Evolutionary conservation across 495 filamentous ascomycete genomes (phyloP), one percentile per base, ranked within the genome.

Genomic region (Penicillium psychrofluorescens): DNA sequence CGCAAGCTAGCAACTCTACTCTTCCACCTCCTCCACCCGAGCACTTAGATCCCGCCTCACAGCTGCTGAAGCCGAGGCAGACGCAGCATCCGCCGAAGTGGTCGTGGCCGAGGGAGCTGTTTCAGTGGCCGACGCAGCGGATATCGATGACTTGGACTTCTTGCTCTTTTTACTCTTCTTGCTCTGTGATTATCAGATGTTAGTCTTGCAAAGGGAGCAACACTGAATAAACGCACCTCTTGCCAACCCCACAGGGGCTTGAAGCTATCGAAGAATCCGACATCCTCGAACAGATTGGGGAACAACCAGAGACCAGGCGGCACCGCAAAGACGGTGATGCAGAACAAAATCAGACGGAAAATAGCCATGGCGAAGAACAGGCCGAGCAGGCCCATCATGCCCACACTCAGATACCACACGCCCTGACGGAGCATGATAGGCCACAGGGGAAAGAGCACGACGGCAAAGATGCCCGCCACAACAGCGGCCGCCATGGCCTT

Each of bases 361-460:
- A 99, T 91, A 0, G 91, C 83, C 91, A 99, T 96, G 54, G 80
- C 85, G 66, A 99, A 95, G 80, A 99, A 99, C 41, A 95, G 65
- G 29, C 88, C 94, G 33, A 99, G 79, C 41, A 97, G 74, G 16
- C 88, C 87, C 55, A 97, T 74, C 81, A 92, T 88, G 35, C 81
- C 91, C 77, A 96, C 95, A 70, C 85, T 91, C 38, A 97, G 75
- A 67, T 99, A 97, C 87, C 95, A 99, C 29, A 96, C 94, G 29
- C 94, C 92, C 50, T 91, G 80, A 51, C 94, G 77, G 68, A 97
- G 62, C 62, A 87, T 81, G 33, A 92, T 78, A 7, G 94, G 94
- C 94, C 94, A 99, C 37, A 99, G 78, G 9, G 94, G 94, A 74
- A 97, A 99, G 60, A 96, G 77, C 41, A 97, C 90, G 11, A 97